Evolutionary conservation across 2,329 filamentous ascomycete species (phyloP), one percentile per base, ranked within the genome.

Genomic region (Drechslera avenae): DNA sequence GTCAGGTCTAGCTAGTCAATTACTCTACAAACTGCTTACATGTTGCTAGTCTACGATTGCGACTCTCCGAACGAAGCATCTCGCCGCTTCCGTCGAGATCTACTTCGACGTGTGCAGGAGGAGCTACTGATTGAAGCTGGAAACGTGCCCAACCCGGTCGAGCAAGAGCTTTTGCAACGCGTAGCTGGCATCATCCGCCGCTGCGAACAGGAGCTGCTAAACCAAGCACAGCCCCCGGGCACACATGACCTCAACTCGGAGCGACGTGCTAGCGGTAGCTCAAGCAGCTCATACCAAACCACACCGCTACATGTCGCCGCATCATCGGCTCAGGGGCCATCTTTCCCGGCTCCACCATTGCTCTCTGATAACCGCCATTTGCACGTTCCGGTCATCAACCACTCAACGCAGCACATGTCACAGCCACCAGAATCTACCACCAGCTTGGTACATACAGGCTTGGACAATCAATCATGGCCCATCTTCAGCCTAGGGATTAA

Each of bases 21-120:
- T 21, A 13, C 14, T 12, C 10, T 4, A 16, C 5, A 10, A 10
- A 4, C 4, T 19, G 14, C 52, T 60, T 19, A 61, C 35, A 30
- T 9, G 2, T 4, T 4, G 1, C 1, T 6, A 75, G 74, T 75
- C 50, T 74, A 76, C 43, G 67, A 67, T 31, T 57, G 47, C n/a
- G 54, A 64, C 30, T 63, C 66, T 2, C 63, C 67, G 1, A 60
- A 56, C 19, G 57, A 68, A 37, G 49, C 65, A 26, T 61, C 59
- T 10, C 49, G 60, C 13, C 62, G 65, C 42, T 67, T 76, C 30
- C 69, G 70, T 12, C 62, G 64, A 26, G 70, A 74, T 12, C 57
- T 78, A 1, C 70, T 73, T 0, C 58, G 63, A 1, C 55, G 66
- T 1, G 64, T 76, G 16, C 66, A 68, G 10, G 54, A 59, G 3